A percentile compares a stretch with the other conserved stretches of the same genome.
phyloP scores from a whole-genome alignment of 331 rosid species.

The Phaseolus coccineus region DNA sequence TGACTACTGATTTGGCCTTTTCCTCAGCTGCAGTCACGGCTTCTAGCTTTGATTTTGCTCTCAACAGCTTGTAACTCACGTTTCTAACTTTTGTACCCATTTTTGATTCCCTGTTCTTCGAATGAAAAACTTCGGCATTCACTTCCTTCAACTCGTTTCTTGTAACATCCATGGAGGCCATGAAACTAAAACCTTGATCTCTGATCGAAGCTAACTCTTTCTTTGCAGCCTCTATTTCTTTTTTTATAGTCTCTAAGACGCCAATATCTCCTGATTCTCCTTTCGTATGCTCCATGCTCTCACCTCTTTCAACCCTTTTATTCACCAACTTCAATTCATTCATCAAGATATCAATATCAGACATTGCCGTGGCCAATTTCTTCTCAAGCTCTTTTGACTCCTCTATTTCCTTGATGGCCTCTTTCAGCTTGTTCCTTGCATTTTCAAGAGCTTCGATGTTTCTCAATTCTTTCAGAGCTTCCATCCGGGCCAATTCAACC shows the following conservation, averaged over 20 bases:
- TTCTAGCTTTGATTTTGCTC: conserved; percentile 74
- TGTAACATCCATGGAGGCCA: conserved; percentile 71
- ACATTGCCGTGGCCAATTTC: conserved; percentile 60
- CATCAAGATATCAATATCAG: conserved; percentile 63
- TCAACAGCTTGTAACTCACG: conserved; percentile 67
- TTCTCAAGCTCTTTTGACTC: conserved; percentile 61
- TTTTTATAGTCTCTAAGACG: conserved; percentile 44
- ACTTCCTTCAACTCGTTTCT: conserved; percentile 67
- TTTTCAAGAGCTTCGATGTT: not conserved
- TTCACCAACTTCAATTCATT: conserved; percentile 57
- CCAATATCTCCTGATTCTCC: not conserved
- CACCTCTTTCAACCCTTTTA: conserved; percentile 1
- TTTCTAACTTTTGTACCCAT: conserved; percentile 49
- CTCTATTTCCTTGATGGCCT: conserved; percentile 52
- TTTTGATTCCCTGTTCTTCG: conserved; percentile 55
- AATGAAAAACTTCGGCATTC: conserved; percentile 41
- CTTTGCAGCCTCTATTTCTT: conserved; percentile 65
- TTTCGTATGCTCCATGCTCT: not conserved
- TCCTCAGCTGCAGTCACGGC: conserved; percentile 61
- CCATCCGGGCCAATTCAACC: conserved; percentile 18
- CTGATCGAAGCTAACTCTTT: conserved; percentile 61
- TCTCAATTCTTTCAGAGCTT: conserved; percentile 12
- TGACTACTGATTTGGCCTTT: conserved; percentile 58
- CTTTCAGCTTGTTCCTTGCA: conserved; percentile 38
- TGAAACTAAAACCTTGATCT: conserved; percentile 70